Evolutionary conservation across 1,284 basidiomycete genomes (phyloP).

Genomic region (Agroathelia rolfsii): DNA sequence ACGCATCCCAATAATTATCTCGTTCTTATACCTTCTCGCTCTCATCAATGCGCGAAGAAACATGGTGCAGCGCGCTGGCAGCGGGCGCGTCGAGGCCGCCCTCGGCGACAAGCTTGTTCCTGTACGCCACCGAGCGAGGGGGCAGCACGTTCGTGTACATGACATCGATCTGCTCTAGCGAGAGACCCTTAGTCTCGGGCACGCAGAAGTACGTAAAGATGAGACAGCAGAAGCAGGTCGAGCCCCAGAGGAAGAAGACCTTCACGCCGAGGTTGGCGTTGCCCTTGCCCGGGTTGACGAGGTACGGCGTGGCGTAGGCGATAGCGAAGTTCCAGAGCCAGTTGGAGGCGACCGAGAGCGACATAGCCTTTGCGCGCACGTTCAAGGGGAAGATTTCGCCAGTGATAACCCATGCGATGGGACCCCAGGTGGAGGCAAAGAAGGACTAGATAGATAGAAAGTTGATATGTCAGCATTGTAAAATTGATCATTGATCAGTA

Average conservation of each 20-base stretch:
- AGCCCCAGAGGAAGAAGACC: constrained; percentile 90
- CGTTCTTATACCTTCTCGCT: no score
- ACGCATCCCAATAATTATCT: no score
- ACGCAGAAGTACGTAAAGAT: constrained; percentile 75
- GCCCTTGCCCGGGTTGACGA: constrained; percentile 38
- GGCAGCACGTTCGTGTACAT: constrained; percentile 47
- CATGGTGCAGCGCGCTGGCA: neutral
- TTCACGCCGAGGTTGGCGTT: constrained; percentile 62
- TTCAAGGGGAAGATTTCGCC: constrained; percentile 31
- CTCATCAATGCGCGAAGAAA: neutral
- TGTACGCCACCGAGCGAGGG: constrained; percentile 36
- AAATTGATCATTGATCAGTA: no score
- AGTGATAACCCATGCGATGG: constrained; percentile 28
- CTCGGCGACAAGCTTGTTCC: constrained; percentile 30
- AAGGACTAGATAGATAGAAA: constrained; percentile 32
- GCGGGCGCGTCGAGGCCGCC: constrained; percentile 15
- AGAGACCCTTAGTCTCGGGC: constrained; percentile 67
- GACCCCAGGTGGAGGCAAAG: constrained; percentile 43
- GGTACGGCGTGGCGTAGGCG: constrained; percentile 36
- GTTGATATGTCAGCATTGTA: no score
- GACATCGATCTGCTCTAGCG: constrained; percentile 65
- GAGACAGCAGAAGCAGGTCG: constrained; percentile 57
- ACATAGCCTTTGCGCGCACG: constrained; percentile 38
- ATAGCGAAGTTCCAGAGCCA: constrained; percentile 39
- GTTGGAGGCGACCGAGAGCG: constrained; percentile 37